Conservation (phyloP, 345 rosid genomes). For the Cardiospermum halicacabum region DNA sequence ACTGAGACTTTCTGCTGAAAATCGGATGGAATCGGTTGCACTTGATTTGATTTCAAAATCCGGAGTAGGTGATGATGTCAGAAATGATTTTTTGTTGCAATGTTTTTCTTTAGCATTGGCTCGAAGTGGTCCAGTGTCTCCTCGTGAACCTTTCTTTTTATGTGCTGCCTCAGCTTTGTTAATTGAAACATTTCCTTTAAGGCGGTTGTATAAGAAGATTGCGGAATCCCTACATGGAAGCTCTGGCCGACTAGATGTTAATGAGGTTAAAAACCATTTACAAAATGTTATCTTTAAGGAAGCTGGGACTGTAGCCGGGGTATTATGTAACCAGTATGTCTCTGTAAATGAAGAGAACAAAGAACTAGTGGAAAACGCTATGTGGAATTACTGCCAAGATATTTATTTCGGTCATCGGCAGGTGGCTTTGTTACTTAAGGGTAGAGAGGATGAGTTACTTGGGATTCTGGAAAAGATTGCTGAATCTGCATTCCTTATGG, state of each 20-base stretch:
- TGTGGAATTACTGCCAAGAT: slow-evolving; percentile 78
- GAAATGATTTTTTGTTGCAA: slow-evolving; percentile 43
- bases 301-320: slow-evolving; percentile 69
- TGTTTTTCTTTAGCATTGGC: slow-evolving; percentile 72
- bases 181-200: slow-evolving; percentile 65
- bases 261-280: slow-evolving; percentile 50
- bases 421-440: slow-evolving; percentile 57
- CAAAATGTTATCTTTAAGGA: slow-evolving; percentile 61
- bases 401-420: slow-evolving; percentile 66
- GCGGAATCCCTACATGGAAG: slow-evolving; percentile 23
- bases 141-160: slow-evolving; percentile 42
- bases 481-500: slow-evolving; percentile 91
- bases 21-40: slow-evolving; percentile 39
- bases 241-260: slow-evolving; percentile 24
- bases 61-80: slow-evolving; percentile 24
- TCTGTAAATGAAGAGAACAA: slow-evolving; percentile 59
- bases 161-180: slow-evolving; percentile 69
- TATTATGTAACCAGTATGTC: slow-evolving; percentile 73
- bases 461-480: slow-evolving; percentile 73
- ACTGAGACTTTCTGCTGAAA: slow-evolving; percentile 57
- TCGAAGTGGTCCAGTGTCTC: slow-evolving; percentile 62
- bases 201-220: slow-evolving; percentile 40
- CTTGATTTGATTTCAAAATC: slow-evolving; percentile 36
- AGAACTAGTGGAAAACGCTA: slow-evolving; percentile 49
- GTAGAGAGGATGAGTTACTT: slow-evolving; percentile 48